Conservation (phyloP, 2,329 filamentous ascomycete genomes). For the Hypocrella siamensis region DNA sequence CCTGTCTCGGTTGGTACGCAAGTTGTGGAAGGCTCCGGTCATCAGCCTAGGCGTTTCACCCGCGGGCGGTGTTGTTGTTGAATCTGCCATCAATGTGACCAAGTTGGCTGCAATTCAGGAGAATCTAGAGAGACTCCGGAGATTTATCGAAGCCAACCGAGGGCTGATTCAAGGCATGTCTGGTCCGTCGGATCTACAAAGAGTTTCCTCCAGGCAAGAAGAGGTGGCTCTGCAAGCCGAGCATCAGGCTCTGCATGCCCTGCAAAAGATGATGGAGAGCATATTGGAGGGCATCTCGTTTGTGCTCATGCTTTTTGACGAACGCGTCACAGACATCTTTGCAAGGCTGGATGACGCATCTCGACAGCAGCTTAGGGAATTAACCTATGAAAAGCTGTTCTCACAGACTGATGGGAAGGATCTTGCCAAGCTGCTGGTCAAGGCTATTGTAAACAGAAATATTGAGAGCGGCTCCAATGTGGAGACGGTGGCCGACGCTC, state of each 20-base stretch:
- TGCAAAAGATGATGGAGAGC: slow-evolving; percentile 73
- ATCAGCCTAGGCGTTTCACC: slow-evolving; percentile 37
- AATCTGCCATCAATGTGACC: slow-evolving; percentile 45
- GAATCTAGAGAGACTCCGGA: slow-evolving; percentile 60
- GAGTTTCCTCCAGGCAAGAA: slow-evolving; percentile 68
- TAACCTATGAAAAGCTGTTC: slow-evolving; percentile 84
- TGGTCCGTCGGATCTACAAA: slow-evolving; percentile 73
- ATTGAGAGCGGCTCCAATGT: slow-evolving; percentile 95
- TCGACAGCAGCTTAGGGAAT: slow-evolving; percentile 51
- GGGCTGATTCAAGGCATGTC: slow-evolving; percentile 85
- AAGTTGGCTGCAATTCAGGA: slow-evolving; percentile 70
- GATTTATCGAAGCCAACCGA: slow-evolving; percentile 77
- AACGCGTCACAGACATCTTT: slow-evolving; percentile 80
- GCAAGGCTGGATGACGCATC: slow-evolving; percentile 55
- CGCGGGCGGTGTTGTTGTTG: slow-evolving; percentile 45
- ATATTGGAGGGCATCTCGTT: slow-evolving; percentile 97
- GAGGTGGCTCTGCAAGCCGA: slow-evolving; percentile 87
- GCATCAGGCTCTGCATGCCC: slow-evolving; percentile 76
- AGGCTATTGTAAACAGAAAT: slow-evolving; percentile 94
- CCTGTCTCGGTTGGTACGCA: slow-evolving; percentile 72
- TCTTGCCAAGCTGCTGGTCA: slow-evolving; percentile 84
- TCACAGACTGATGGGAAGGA: slow-evolving; percentile 66
- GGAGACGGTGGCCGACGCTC: slow-evolving; percentile 89
- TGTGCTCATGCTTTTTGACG: slow-evolving; percentile 85
- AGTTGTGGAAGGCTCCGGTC: slow-evolving; percentile 72